Conservation (phyloP, 176 grass and related monocot species). For the Thalia dealbata region DNA sequence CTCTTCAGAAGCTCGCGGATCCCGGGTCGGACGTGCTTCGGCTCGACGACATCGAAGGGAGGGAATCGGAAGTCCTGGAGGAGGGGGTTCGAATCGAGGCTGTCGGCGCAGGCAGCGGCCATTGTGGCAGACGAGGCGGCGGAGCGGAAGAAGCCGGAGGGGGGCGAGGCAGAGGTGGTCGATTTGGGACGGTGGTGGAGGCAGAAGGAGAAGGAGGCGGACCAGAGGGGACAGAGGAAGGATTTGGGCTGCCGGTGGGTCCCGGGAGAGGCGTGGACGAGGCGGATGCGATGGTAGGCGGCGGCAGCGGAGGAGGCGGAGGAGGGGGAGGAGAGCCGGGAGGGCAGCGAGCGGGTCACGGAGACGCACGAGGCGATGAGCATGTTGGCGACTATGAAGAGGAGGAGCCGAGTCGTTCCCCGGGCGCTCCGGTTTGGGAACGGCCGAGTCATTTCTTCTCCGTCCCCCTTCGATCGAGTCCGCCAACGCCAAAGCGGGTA, state of each 20-base stretch:
- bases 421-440: not conserved
- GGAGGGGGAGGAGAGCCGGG: not conserved
- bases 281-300: not conserved
- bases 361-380: conserved; percentile 16
- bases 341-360: conserved; percentile 13
- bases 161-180: not conserved
- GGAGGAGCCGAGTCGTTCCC: not conserved
- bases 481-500: too few species aligned
- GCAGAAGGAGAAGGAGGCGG: conserved; percentile 40
- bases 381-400: conserved; percentile 14
- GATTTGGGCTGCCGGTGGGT: not conserved
- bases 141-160: conserved; percentile 30
- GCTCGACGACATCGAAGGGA: conserved; percentile 60
- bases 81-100: conserved; percentile 40
- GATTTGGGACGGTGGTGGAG: conserved; percentile 30
- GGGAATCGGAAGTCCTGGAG: conserved; percentile 61
- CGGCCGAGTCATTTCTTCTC: not conserved
- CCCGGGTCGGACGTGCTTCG: conserved; percentile 60
- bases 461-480: too few species aligned
- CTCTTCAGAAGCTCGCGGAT: conserved; percentile 55
- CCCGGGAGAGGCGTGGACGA: conserved; percentile 14
- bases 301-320: not conserved
- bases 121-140: not conserved
- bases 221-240: conserved; percentile 18
- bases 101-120: conserved; percentile 6